Evolutionary conservation across 2,329 filamentous ascomycete genomes (phyloP), one percentile per base, ranked within the genome.

Genomic region (Bipolaris gigantea): DNA sequence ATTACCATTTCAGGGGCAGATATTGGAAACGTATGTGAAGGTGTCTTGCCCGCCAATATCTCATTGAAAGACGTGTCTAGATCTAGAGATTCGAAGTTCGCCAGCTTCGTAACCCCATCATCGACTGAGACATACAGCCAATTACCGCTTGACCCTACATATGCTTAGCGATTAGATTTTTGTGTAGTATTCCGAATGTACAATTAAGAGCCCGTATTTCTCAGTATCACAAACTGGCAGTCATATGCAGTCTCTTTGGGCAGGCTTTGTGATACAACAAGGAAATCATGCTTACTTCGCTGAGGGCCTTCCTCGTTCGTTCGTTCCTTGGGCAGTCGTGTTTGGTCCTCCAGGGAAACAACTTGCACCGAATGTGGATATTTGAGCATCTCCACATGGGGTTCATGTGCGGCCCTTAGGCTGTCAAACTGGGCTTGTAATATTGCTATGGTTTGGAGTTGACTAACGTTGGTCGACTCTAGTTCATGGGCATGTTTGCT

Each of bases 341-440:
- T 66, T 57, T 78, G 75, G 19, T 73, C 65, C 21, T 64, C 70
- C 32, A 76, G 55, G 7, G 74, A 73, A n/a, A 69, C 66, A 9
- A 78, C 50, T 63, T 78, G 76, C 25, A 67, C 69, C 15, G 65
- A 64, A 58, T 79, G 76, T n/a, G 74, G 62, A 35, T 73, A 69
- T 47, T 61, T 64, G 35, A 79, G 60, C 46, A 65, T 74, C 15
- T 57, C 56, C 18, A 76, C 53, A 48, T 77, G 73, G 4, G 72
- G 66, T 52, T 79, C 75, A 53, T 78, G 75, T 11, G 75, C 72
- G 21, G 59, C 61, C 41, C 70, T 68, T 49, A 78, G 58, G 47
- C 60, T 66, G 10, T 62, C 55, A 40, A 77, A 73, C 43, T 77
- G 74, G 2, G 66, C 60, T 56, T 70, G 67, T 3, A 75, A 57